Percentiles rank a stretch among this genome's conserved stretches.
phyloP scores from a whole-genome alignment of 768 basidiomycete genomes.

The Psilocybe azurescens region DNA sequence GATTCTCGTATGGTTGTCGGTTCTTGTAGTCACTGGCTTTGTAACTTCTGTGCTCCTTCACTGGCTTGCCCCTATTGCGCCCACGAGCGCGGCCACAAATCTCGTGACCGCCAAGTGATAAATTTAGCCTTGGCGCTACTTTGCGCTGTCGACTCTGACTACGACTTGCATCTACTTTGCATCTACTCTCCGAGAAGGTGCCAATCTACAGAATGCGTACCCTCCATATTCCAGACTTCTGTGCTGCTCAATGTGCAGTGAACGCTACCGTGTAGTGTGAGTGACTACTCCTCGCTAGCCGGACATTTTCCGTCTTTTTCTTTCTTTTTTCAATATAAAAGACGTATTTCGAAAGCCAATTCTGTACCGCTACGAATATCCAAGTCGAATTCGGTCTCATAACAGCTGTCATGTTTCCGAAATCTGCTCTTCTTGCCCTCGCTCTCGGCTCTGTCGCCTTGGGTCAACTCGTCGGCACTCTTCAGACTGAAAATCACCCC shows the following conservation, averaged over 20 bases:
- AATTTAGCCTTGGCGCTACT: neutral
- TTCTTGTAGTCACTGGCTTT: too few relatives aligned
- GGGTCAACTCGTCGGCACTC: constrained; percentile 49
- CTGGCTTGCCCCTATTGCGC: too few relatives aligned
- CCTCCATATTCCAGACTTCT: neutral
- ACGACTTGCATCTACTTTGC: neutral
- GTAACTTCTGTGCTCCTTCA: too few relatives aligned
- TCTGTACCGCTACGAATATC: neutral
- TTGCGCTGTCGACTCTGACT: neutral
- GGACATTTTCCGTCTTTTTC: constrained; percentile 1
- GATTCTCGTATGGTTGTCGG: too few relatives aligned
- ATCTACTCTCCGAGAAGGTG: neutral
- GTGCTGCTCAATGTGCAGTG: neutral
- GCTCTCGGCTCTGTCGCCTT: constrained; percentile 34
- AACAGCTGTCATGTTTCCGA: constrained; percentile 22
- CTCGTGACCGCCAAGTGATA: neutral
- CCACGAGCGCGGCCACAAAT: too few relatives aligned
- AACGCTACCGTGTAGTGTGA: neutral
- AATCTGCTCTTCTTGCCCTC: constrained; percentile 29
- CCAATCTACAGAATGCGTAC: neutral
- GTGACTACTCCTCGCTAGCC: neutral
- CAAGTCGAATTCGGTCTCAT: neutral
- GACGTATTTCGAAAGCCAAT: neutral
- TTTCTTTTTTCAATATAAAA: neutral
- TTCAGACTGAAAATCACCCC: constrained; percentile 48